Evolutionary conservation across 1,284 basidiomycete genomes (phyloP).

Genomic region (Ustilago lituana): DNA sequence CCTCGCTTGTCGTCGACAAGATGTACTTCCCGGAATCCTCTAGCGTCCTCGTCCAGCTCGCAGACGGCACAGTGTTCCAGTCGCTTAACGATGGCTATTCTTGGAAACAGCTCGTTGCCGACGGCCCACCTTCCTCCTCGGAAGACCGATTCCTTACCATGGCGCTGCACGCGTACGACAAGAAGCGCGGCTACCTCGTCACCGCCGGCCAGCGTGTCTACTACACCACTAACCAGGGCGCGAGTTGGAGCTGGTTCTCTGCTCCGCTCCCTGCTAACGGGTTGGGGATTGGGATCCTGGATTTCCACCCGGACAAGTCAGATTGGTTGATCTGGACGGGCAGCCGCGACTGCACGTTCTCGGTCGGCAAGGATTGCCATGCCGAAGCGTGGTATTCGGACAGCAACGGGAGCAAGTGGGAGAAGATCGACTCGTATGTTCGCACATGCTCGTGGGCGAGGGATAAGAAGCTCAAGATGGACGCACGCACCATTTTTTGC

Average conservation of each 20-base stretch:
- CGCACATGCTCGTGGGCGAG: conserved; percentile 90
- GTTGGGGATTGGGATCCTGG: conserved; percentile 79
- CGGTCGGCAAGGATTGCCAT: conserved; percentile 57
- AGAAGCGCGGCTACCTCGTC: conserved; percentile 88
- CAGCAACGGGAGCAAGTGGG: conserved; percentile 79
- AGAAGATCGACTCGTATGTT: conserved; percentile 83
- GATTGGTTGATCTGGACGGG: conserved; percentile 93
- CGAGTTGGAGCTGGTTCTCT: conserved; percentile 75
- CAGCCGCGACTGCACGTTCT: conserved; percentile 73
- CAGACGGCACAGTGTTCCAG: conserved; percentile 85
- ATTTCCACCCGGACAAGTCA: conserved; percentile 83
- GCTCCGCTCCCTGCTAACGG: conserved; percentile 81
- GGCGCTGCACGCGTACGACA: conserved; percentile 81
- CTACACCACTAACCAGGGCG: conserved; percentile 83
- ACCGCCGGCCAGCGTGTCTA: conserved; percentile 76
- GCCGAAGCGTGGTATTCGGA: conserved; percentile 57
- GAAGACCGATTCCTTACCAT: conserved; percentile 73
- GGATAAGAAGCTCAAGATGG: conserved; percentile 78
- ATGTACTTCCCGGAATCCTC: conserved; percentile 77
- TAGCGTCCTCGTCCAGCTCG: conserved; percentile 84
- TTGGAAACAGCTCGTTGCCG: conserved; percentile 74
- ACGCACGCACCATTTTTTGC: conserved; percentile 88
- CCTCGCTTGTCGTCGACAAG: conserved; percentile 77
- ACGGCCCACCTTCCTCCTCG: conserved; percentile 68
- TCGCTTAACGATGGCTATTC: conserved; percentile 92